phyloP scores from a whole-genome alignment of 768 basidiomycete species.

The Fistulinella prunicolor region DNA sequence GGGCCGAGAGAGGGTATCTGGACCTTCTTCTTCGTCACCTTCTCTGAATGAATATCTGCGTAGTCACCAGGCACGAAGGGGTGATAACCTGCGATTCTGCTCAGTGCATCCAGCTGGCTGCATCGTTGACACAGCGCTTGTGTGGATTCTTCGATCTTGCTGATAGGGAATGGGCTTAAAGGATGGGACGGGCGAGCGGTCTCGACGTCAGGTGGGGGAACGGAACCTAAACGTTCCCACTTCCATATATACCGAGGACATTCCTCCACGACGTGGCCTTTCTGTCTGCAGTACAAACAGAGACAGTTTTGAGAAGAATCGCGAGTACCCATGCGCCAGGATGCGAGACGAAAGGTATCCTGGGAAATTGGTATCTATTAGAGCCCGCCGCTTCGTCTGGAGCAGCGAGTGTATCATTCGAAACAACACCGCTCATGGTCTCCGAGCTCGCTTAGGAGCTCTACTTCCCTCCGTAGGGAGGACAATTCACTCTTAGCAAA shows the following conservation, averaged over 20 bases:
- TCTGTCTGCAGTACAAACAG: conserved; percentile 10
- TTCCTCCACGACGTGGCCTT: conserved; percentile 6
- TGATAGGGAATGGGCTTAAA: not conserved
- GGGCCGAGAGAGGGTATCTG: conserved; percentile 4
- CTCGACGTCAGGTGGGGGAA: not conserved
- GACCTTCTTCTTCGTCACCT: not conserved
- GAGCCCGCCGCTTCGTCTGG: too few relatives aligned
- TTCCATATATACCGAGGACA: not conserved
- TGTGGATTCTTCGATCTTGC: not conserved
- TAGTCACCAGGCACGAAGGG: conserved; percentile 3
- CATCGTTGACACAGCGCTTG: conserved; percentile 4
- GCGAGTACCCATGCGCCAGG: too few relatives aligned
- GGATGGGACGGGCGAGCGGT: not conserved
- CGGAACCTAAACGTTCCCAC: not conserved
- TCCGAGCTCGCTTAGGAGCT: too few relatives aligned
- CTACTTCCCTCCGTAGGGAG: too few relatives aligned
- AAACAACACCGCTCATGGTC: too few relatives aligned
- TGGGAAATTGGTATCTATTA: too few relatives aligned
- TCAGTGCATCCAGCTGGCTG: not conserved
- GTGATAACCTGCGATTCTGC: not conserved
- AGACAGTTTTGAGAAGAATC: conserved; percentile 3
- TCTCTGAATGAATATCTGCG: not conserved
- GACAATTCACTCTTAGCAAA: too few relatives aligned
- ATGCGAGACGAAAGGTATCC: too few relatives aligned
- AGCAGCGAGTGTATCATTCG: too few relatives aligned